Percentiles rank a stretch among this genome's conserved stretches.
Evolutionary conservation across 1,139 yeast species (phyloP).

Genomic region (Lodderomyces margitis): DNA sequence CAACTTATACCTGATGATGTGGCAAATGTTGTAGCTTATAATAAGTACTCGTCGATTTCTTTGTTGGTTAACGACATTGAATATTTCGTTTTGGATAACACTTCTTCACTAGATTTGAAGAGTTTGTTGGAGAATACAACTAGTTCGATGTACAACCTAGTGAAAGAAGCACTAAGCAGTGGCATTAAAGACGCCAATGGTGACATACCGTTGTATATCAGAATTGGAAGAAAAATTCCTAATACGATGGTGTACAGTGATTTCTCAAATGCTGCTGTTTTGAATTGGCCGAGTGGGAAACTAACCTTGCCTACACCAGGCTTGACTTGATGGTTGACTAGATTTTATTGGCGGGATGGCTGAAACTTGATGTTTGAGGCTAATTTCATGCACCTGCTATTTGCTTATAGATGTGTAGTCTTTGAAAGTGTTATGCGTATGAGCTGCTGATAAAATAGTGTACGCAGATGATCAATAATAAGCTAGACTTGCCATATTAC

Average conservation of each 20-base stretch:
- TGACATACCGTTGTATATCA: constrained; percentile 45
- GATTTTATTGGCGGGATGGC: neutral
- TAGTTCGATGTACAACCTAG: constrained; percentile 30
- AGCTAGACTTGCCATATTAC: too few species aligned
- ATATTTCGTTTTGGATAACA: constrained; percentile 40
- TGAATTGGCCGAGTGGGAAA: constrained; percentile 57
- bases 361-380: too few species aligned
- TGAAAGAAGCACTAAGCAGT: constrained; percentile 26
- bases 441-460: too few species aligned
- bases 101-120: constrained; percentile 34
- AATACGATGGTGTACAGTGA: constrained; percentile 43
- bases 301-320: constrained; percentile 48
- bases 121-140: constrained; percentile 33
- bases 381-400: too few species aligned
- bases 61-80: constrained; percentile 79
- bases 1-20: constrained; percentile 9
- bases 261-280: constrained; percentile 55
- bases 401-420: too few species aligned
- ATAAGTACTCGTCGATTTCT: constrained; percentile 49
- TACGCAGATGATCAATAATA: too few species aligned
- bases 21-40: constrained; percentile 14
- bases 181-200: constrained; percentile 25
- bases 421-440: too few species aligned
- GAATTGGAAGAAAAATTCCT: constrained; percentile 54
- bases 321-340: constrained; percentile 26